These are phyloP conservation scores for Fusarium poae DNA, from an alignment of 2,329 filamentous ascomycete species.

Conservation along the genomic window DNA sequence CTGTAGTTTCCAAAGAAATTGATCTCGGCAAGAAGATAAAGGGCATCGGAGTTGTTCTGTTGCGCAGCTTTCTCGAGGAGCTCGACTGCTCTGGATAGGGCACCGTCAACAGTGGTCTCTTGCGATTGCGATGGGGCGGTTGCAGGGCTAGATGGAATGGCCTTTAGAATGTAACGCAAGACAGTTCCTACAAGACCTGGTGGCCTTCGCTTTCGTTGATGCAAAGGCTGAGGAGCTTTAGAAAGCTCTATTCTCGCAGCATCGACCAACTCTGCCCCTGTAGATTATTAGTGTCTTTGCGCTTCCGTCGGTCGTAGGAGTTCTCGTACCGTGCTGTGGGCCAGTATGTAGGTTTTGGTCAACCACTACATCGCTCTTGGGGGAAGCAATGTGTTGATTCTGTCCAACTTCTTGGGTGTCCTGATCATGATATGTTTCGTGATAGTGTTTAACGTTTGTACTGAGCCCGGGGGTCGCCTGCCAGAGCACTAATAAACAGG, in stretches of 20 bases:
- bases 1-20: conserved; percentile 97
- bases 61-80: conserved; percentile 66
- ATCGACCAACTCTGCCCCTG: conserved; percentile 67
- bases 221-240: conserved; percentile 62
- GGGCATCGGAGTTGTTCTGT: conserved; percentile 80
- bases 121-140: conserved; percentile 59
- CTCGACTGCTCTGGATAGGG: conserved; percentile 64
- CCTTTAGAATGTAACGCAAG: conserved; percentile 61
- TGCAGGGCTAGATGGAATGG: conserved; percentile 64
- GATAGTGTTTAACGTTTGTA: conserved; percentile 57
- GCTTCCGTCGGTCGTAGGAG: neutral
- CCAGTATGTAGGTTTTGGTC: conserved; percentile 47
- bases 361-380: conserved; percentile 50
- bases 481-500: conserved; percentile 59
- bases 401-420: conserved; percentile 45
- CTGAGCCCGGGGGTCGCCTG: conserved; percentile 57
- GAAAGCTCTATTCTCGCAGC: conserved; percentile 64
- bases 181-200: conserved; percentile 59
- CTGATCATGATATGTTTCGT: conserved; percentile 51
- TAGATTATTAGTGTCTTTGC: conserved; percentile 29
- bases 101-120: conserved; percentile 55
- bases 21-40: conserved; percentile 91
- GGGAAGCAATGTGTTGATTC: conserved; percentile 52
- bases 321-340: conserved; percentile 56
- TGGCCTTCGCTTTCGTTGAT: conserved; percentile 60